Evolutionary conservation across 768 basidiomycete species (phyloP).

Genomic region (Lactifluus echinatus): DNA sequence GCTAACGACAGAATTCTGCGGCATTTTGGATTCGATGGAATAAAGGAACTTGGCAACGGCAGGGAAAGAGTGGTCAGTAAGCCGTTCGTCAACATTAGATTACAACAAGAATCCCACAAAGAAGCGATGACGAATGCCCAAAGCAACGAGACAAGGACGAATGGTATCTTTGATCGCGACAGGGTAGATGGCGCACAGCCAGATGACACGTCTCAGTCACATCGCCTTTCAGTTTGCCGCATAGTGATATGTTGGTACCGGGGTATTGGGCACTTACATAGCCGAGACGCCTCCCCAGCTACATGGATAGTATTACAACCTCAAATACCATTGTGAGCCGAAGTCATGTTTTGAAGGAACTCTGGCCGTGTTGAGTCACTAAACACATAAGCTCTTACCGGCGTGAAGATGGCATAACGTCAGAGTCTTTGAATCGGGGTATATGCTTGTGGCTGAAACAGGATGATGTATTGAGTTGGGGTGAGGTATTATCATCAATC

Average conservation of each 20-base stretch:
- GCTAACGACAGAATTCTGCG: neutral
- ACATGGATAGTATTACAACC: neutral
- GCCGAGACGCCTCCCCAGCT: neutral
- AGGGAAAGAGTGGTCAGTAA: neutral
- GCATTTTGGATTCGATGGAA: neutral
- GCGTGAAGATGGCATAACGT: neutral
- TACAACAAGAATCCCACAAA: neutral
- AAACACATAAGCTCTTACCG: neutral
- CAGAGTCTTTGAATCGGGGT: neutral
- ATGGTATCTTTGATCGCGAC: neutral
- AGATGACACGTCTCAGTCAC: neutral
- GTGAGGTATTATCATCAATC: neutral
- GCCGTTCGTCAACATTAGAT: neutral
- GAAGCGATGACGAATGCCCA: neutral
- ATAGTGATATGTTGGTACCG: neutral
- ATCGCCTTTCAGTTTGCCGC: no score
- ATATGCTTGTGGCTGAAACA: neutral
- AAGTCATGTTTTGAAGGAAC: neutral
- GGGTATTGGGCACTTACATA: neutral
- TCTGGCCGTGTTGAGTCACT: neutral
- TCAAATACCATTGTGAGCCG: neutral
- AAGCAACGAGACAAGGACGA: neutral
- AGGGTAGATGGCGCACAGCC: neutral
- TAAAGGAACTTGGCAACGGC: neutral
- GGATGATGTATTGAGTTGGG: neutral